These are phyloP conservation scores for Morella rubra DNA, from an alignment of 306 rosid species.

Conservation along the genomic window DNA sequence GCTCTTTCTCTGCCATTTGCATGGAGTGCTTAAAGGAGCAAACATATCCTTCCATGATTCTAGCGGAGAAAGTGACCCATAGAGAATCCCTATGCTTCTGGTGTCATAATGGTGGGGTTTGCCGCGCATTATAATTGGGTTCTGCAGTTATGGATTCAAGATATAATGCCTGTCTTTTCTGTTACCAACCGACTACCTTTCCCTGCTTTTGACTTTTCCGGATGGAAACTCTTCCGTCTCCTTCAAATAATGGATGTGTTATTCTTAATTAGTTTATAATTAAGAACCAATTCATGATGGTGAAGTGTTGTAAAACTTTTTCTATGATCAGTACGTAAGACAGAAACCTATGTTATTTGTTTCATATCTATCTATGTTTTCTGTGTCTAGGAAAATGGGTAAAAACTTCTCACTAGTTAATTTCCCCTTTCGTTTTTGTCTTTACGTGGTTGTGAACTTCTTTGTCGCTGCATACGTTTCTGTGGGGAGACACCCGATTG, in stretches of 20 bases:
- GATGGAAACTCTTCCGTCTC: not conserved
- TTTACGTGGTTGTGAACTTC: no score
- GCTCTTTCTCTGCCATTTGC: not conserved
- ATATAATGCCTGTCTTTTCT: no score
- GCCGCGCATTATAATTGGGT: not conserved
- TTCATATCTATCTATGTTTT: no score
- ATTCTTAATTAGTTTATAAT: not conserved
- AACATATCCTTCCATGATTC: not conserved
- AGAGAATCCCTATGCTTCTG: slow-evolving; percentile 3
- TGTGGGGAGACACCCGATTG: no score
- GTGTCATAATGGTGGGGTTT: not conserved
- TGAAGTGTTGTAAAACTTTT: not conserved
- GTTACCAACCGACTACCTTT: no score
- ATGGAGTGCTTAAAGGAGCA: not conserved
- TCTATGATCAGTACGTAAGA: no score
- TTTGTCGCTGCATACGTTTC: no score
- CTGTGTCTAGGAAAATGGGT: no score
- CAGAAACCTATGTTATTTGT: no score
- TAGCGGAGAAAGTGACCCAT: not conserved
- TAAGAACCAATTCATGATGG: not conserved
- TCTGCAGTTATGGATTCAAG: not conserved
- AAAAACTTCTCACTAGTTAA: no score
- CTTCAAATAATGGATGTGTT: not conserved
- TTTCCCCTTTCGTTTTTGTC: no score
- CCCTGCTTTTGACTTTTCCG: not conserved